Percentiles rank a stretch among this genome's conserved stretches.
These are phyloP conservation scores for Ogataea nitratoaversa DNA, from an alignment of 805 yeast species.

Conservation along the genomic window DNA sequence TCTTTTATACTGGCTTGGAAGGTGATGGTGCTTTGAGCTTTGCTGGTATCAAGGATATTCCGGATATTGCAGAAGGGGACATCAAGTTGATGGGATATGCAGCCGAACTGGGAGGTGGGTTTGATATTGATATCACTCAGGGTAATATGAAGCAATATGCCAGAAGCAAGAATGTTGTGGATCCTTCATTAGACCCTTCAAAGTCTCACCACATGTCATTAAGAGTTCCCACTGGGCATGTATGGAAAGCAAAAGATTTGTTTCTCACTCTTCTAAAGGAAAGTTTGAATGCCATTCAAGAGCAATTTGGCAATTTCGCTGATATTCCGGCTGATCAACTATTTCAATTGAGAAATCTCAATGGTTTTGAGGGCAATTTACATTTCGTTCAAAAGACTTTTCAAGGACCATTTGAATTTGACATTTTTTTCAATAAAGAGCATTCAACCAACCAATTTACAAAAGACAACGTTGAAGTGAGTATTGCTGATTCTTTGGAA, in stretches of 20 bases:
- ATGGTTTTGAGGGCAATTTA: conserved; percentile 64
- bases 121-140: conserved; percentile 56
- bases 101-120: conserved; percentile 59
- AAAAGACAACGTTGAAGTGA: conserved; percentile 33
- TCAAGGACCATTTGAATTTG: conserved; percentile 72
- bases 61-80: conserved; percentile 32
- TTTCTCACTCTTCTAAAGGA: conserved; percentile 69
- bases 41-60: conserved; percentile 30
- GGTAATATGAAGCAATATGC: conserved; percentile 46
- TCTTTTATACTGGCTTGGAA: conserved; percentile 78
- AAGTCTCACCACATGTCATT: conserved; percentile 64
- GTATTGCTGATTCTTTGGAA: conserved; percentile 30
- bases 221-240: conserved; percentile 62
- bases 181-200: conserved; percentile 50
- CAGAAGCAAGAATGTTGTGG: conserved; percentile 18
- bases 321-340: conserved; percentile 44
- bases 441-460: conserved; percentile 37
- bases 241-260: conserved; percentile 78
- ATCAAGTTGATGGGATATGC: conserved; percentile 49
- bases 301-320: conserved; percentile 20
- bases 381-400: conserved; percentile 77
- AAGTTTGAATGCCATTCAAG: conserved; percentile 47
- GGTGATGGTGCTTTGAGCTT: conserved; percentile 46
- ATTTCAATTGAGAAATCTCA: conserved; percentile 54
- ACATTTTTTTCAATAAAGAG: conserved; percentile 54